Percentiles rank a stretch among this genome's conserved stretches.
phyloP scores from a whole-genome alignment of 805 yeast genomes.

The Isabelozyma heimii region DNA sequence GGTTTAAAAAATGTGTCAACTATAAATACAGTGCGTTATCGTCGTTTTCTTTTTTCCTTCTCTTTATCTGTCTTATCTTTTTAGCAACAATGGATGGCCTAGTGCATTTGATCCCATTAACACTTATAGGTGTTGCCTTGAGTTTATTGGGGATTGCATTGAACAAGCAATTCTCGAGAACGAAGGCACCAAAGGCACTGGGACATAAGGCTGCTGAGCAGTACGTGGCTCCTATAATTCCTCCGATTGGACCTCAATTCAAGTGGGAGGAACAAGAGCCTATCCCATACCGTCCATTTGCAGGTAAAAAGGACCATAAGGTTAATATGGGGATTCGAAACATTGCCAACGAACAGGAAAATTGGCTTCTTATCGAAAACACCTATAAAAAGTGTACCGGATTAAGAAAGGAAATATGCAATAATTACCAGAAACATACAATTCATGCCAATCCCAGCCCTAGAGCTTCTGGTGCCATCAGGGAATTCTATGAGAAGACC shows the following conservation, averaged over 20 bases:
- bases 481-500: conserved; percentile 49
- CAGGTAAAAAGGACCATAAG: conserved; percentile 31
- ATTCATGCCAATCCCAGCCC: conserved; percentile 19
- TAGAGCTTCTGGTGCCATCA: conserved; percentile 31
- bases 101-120: background rate
- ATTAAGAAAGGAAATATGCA: conserved; percentile 32
- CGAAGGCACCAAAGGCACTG: background rate
- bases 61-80: background rate
- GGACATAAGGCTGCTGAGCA: background rate
- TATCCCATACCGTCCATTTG: conserved; percentile 36
- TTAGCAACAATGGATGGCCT: background rate
- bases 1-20: no score
- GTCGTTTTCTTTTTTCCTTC: no score
- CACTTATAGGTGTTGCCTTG: background rate
- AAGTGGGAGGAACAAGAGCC: conserved; percentile 47
- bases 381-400: conserved; percentile 49
- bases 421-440: conserved; percentile 27
- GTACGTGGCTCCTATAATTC: conserved; percentile 1
- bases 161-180: background rate
- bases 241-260: conserved; percentile 33
- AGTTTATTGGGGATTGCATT: background rate
- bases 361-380: conserved; percentile 61
- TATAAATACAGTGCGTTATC: no score
- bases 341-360: conserved; percentile 36
- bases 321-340: conserved; percentile 33